Percentiles rank a stretch among this genome's conserved stretches.
Conservation (phyloP, 2,329 filamentous ascomycete species). For the Trichoderma arundinaceum region DNA sequence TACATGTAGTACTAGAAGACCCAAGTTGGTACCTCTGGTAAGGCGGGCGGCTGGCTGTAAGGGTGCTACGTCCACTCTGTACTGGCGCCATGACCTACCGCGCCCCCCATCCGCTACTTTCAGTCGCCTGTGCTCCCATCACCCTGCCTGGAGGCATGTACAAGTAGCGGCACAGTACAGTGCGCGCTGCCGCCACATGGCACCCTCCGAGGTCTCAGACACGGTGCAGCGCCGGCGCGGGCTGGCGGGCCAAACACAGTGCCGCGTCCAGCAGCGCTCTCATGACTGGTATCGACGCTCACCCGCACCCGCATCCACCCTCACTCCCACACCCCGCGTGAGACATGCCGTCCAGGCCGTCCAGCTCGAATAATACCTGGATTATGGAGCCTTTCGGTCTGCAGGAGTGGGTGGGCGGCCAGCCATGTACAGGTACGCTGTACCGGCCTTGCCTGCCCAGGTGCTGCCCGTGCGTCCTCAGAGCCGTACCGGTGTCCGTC, state of each 20-base stretch:
- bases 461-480: conserved; percentile 5
- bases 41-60: no score
- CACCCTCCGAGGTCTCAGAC: conserved; percentile 25
- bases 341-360: conserved; percentile 28
- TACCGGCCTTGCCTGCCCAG: conserved; percentile 7
- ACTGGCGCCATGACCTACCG: no score
- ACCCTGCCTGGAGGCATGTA: no score
- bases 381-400: conserved; percentile 30
- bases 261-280: neutral
- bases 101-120: no score
- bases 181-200: conserved; percentile 26
- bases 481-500: neutral
- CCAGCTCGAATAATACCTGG: conserved; percentile 30
- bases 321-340: conserved; percentile 30
- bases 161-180: no score
- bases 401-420: conserved; percentile 24
- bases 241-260: conserved; percentile 24
- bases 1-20: no score
- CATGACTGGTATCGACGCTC: neutral
- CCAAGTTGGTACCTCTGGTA: no score
- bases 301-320: conserved; percentile 27
- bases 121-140: no score
- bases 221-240: conserved; percentile 15
- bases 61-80: no score
- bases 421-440: neutral